These are phyloP conservation scores for Mollisiaceae sp. DNA, from an alignment of 2,329 filamentous ascomycete genomes.

Conservation along the genomic window DNA sequence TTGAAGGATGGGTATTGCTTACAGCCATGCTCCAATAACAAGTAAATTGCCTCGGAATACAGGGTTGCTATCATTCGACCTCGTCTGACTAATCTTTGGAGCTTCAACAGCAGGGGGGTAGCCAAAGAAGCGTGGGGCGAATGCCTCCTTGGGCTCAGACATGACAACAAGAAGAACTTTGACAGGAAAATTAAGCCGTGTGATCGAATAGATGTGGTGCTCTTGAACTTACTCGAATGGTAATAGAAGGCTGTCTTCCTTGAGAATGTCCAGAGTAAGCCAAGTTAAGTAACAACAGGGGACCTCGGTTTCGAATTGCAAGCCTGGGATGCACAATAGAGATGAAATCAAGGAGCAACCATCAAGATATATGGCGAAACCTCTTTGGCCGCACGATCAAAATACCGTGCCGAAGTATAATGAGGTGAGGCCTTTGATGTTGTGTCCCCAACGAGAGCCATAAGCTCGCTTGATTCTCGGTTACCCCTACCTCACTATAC, in stretches of 20 bases:
- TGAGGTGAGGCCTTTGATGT: not conserved
- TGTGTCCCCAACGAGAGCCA: not conserved
- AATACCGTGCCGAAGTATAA: not conserved
- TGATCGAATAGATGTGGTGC: too few species aligned
- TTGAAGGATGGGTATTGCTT: conserved; percentile 41
- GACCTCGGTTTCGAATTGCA: too few species aligned
- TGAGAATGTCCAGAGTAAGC: not conserved
- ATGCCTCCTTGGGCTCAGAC: conserved; percentile 11
- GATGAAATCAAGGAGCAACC: not conserved
- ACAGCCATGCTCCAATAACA: conserved; percentile 66
- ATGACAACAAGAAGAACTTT: not conserved
- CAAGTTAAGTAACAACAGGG: not conserved
- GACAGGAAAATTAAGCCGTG: too few species aligned
- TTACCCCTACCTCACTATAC: too few species aligned
- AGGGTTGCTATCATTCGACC: conserved; percentile 67
- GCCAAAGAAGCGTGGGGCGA: conserved; percentile 33
- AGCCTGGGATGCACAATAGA: too few species aligned
- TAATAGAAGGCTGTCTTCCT: not conserved
- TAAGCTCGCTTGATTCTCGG: not conserved
- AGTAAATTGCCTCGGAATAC: conserved; percentile 70
- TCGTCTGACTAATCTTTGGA: conserved; percentile 49
- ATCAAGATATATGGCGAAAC: not conserved
- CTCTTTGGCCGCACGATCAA: not conserved
- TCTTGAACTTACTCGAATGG: not conserved
- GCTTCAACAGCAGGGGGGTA: conserved; percentile 39